Conservation (phyloP, 1,284 basidiomycete genomes). For the Abortiporus biennis region DNA sequence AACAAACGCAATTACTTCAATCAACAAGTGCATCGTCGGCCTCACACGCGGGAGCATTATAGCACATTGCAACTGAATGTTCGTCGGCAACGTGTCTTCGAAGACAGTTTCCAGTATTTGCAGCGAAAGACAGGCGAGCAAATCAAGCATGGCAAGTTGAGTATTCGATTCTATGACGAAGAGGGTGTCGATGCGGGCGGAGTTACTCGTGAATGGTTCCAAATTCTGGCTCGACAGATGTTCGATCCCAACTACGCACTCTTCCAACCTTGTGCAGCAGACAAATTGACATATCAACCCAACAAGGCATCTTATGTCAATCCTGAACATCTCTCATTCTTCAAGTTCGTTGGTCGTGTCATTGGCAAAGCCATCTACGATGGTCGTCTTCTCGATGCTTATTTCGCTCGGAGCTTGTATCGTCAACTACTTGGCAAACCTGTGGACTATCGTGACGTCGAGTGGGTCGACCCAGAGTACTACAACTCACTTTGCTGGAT, state of each 20-base stretch:
- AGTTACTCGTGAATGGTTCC: constrained; percentile 98
- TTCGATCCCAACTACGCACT: constrained; percentile 99
- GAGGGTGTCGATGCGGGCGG: constrained; percentile 99
- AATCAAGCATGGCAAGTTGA: constrained; percentile 97
- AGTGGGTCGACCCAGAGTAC: constrained; percentile 96
- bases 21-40: constrained; percentile 90
- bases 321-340: constrained; percentile 93
- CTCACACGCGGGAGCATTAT: constrained; percentile 75
- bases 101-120: constrained; percentile 93
- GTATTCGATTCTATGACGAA: constrained; percentile 94
- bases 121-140: constrained; percentile 91
- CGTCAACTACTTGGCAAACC: constrained; percentile 88
- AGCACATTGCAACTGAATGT: constrained; percentile 88
- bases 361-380: constrained; percentile 97
- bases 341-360: constrained; percentile 97
- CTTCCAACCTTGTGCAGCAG: constrained; percentile 96
- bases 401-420: constrained; percentile 95
- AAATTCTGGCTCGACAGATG: constrained; percentile 96
- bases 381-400: constrained; percentile 93
- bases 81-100: constrained; percentile 90
- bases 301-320: constrained; percentile 95
- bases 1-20: constrained; percentile 99
- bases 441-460: constrained; percentile 91
- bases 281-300: constrained; percentile 92
- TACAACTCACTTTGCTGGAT: constrained; percentile 93